A percentile compares a stretch with the other conserved stretches of the same genome.
Conservation (phyloP, 148 eudicot species). For the Rhododendron williamsianum region DNA sequence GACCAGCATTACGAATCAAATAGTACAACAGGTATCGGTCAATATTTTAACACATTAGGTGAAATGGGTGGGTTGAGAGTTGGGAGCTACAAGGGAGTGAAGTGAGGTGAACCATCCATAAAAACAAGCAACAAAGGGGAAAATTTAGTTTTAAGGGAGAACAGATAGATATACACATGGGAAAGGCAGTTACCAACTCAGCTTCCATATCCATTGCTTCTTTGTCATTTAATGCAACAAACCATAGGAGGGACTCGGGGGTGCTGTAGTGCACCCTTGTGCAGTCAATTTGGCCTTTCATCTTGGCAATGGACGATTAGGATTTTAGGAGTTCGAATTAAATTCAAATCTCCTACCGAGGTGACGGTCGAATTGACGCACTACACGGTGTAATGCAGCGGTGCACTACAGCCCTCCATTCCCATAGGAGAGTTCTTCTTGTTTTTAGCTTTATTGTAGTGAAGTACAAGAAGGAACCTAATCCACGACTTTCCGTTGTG, state of each 20-base stretch:
- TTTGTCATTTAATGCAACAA: slow-evolving; percentile 40
- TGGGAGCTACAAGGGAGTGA: slow-evolving; percentile 16
- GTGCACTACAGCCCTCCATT: no score
- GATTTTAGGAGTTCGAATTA: no score
- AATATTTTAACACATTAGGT: slow-evolving; percentile 17
- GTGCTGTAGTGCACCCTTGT: no score
- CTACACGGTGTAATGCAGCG: no score
- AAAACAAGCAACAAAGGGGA: slow-evolving; percentile 1
- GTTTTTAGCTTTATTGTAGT: not conserved
- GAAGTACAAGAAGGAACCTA: slow-evolving; percentile 23
- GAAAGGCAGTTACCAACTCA: slow-evolving; percentile 29
- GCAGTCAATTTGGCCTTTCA: no score
- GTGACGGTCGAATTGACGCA: no score
- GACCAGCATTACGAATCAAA: slow-evolving; percentile 1
- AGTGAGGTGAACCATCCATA: slow-evolving; percentile 17
- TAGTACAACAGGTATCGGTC: slow-evolving; percentile 15
- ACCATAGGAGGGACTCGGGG: slow-evolving; percentile 13
- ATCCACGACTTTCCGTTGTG: slow-evolving; percentile 35
- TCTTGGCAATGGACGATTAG: no score
- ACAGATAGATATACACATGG: slow-evolving; percentile 12
- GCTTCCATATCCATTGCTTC: slow-evolving; percentile 30
- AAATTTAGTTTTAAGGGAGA: not conserved
- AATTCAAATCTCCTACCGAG: no score
- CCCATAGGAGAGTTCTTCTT: slow-evolving; percentile 3
- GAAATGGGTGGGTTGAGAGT: slow-evolving; percentile 1